Percentiles rank a stretch among this genome's conserved stretches.
Conservation (phyloP, 208 protist species). For the Trypanosoma avium region DNA sequence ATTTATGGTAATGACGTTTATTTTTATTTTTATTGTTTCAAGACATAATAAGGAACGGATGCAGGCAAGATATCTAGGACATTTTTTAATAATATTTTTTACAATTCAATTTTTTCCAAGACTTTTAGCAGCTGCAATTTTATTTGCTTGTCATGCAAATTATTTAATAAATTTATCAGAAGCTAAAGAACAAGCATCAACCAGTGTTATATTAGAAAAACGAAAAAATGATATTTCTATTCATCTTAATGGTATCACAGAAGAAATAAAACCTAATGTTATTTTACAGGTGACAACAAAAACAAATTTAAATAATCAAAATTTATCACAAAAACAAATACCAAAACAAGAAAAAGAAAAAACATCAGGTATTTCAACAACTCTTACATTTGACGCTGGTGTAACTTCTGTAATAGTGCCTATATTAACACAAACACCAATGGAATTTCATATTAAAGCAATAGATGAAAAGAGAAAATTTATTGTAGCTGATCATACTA, state of each 20-base stretch:
- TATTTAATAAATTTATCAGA: conserved; percentile 50
- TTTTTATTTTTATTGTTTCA: conserved; percentile 59
- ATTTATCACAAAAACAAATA: not conserved
- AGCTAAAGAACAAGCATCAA: conserved; percentile 46
- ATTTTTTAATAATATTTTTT: conserved; percentile 67
- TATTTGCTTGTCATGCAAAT: conserved; percentile 65
- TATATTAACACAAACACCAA: conserved; percentile 8
- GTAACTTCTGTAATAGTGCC: conserved; percentile 47
- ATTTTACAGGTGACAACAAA: conserved; percentile 44
- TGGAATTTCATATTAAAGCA: conserved; percentile 47
- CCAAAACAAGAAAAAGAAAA: not conserved
- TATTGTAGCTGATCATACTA: conserved; percentile 45
- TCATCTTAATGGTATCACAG: conserved; percentile 44
- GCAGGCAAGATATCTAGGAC: conserved; percentile 41
- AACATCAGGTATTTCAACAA: conserved; percentile 23
- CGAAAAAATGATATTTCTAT: conserved; percentile 26
- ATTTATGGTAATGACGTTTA: conserved; percentile 62
- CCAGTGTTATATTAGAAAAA: conserved; percentile 47
- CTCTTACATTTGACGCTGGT: conserved; percentile 65
- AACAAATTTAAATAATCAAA: conserved; percentile 2
- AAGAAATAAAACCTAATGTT: conserved; percentile 29
- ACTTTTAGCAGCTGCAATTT: conserved; percentile 60
- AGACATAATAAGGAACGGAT: conserved; percentile 62
- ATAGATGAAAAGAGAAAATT: conserved; percentile 54
- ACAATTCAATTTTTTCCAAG: conserved; percentile 73